Conservation (phyloP, 805 yeast genomes). For the Wickerhamiella galacta region DNA sequence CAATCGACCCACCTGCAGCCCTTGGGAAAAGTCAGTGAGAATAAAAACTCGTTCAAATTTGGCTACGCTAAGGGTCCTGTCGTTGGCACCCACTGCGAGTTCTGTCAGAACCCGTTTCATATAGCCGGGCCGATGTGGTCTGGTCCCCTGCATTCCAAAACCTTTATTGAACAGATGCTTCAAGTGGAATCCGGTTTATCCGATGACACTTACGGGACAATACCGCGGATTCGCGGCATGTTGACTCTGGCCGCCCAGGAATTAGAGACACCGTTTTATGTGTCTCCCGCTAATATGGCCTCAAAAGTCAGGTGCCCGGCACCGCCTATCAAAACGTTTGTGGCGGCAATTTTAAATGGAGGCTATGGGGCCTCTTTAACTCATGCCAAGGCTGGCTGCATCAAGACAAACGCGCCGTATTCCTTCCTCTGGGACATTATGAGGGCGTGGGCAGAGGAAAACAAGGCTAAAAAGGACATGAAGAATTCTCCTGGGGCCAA, state of each 20-base stretch:
- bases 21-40: slow-evolving; percentile 40
- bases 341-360: slow-evolving; percentile 67
- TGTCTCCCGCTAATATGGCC: slow-evolving; percentile 61
- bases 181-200: slow-evolving; percentile 35
- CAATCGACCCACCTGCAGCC: slow-evolving; percentile 54
- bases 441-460: slow-evolving; percentile 39
- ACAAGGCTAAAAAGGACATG: slow-evolving; percentile 19
- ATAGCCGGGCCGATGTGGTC: slow-evolving; percentile 97
- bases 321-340: slow-evolving; percentile 55
- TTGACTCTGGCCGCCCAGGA: slow-evolving; percentile 67
- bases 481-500: slow-evolving; percentile 21
- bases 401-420: slow-evolving; percentile 87
- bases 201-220: slow-evolving; percentile 52
- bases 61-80: slow-evolving; percentile 52
- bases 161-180: slow-evolving; percentile 49
- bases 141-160: slow-evolving; percentile 53
- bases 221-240: slow-evolving; percentile 83
- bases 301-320: slow-evolving; percentile 67
- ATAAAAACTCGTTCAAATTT: slow-evolving; percentile 27
- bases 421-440: slow-evolving; percentile 56
- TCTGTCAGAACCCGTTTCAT: slow-evolving; percentile 55
- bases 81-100: slow-evolving; percentile 43
- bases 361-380: slow-evolving; percentile 75
- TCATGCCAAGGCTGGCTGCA: slow-evolving; percentile 71
- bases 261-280: slow-evolving; percentile 58